Conservation (phyloP, 345 rosid genomes). For the Abelmoschus esculentus region DNA sequence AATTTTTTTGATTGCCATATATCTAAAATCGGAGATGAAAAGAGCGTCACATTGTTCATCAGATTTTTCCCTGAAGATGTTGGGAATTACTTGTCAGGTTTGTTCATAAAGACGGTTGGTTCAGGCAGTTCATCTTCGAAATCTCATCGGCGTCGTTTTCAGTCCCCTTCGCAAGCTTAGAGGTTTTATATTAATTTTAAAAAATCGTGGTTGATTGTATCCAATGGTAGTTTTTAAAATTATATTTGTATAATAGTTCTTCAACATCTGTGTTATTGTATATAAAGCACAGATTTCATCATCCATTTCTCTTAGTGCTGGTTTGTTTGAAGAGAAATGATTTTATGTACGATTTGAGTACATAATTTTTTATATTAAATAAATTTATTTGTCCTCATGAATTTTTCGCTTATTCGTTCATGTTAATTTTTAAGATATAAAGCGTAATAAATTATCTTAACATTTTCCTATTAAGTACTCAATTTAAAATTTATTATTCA, state of each 20-base stretch:
- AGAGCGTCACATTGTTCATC: slow-evolving; percentile 18
- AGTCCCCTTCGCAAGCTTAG: background rate
- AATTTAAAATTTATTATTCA: too few species aligned
- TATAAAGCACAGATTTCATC: background rate
- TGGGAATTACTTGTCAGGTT: slow-evolving; percentile 42
- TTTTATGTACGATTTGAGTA: background rate
- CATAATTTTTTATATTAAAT: background rate
- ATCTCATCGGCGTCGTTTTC: background rate
- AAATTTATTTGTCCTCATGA: background rate
- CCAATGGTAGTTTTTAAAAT: background rate
- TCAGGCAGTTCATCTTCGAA: slow-evolving; percentile 3
- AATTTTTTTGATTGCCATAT: slow-evolving; percentile 39
- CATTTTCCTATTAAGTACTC: too few species aligned
- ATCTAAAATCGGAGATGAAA: slow-evolving; percentile 17
- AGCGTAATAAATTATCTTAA: too few species aligned
- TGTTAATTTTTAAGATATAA: too few species aligned
- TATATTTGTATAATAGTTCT: background rate
- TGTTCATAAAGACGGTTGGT: slow-evolving; percentile 21
- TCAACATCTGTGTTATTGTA: background rate
- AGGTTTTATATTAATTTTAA: background rate
- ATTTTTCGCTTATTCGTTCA: too few species aligned
- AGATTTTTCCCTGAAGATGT: slow-evolving; percentile 56
- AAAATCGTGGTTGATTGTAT: background rate
- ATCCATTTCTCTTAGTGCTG: background rate
- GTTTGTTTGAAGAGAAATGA: background rate